Percentiles rank a stretch among this genome's conserved stretches.
Evolutionary conservation across 2,329 filamentous ascomycete species (phyloP).

Genomic region (Elsinoe perseae): DNA sequence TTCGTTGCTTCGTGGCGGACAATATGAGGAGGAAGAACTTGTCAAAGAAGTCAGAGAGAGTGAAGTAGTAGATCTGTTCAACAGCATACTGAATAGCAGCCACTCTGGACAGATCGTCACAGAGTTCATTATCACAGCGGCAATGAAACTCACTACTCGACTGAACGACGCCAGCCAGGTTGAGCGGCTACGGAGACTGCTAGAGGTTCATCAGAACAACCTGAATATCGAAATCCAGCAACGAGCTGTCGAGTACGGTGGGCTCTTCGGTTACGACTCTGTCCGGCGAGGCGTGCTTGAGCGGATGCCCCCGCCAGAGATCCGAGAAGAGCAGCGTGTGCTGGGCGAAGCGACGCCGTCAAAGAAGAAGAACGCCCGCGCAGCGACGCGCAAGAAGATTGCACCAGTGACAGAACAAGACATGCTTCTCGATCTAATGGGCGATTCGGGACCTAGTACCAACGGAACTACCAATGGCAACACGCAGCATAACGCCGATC

Average conservation of each 20-base stretch:
- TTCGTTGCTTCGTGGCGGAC: slow-evolving; percentile 74
- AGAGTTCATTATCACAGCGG: slow-evolving; percentile 90
- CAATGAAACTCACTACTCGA: slow-evolving; percentile 90
- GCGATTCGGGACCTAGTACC: slow-evolving; percentile 58
- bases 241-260: slow-evolving; percentile 87
- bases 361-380: slow-evolving; percentile 43
- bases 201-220: slow-evolving; percentile 72
- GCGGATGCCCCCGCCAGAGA: slow-evolving; percentile 96
- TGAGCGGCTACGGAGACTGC: slow-evolving; percentile 71
- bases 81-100: slow-evolving; percentile 84
- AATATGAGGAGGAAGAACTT: slow-evolving; percentile 89
- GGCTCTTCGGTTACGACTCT: slow-evolving; percentile 84
- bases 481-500: slow-evolving; percentile 67
- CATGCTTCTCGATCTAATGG: slow-evolving; percentile 86
- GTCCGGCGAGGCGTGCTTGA: slow-evolving; percentile 86
- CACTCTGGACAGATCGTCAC: slow-evolving; percentile 86
- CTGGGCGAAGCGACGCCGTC: slow-evolving; percentile 63
- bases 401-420: slow-evolving; percentile 85
- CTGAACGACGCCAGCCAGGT: slow-evolving; percentile 77
- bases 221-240: slow-evolving; percentile 95
- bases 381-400: slow-evolving; percentile 63
- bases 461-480: slow-evolving; percentile 50
- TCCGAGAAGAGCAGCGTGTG: slow-evolving; percentile 88
- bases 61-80: slow-evolving; percentile 89
- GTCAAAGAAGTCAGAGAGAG: slow-evolving; percentile 75